Conservation (phyloP, 2,329 filamentous ascomycete genomes). For the Claviceps capensis region DNA sequence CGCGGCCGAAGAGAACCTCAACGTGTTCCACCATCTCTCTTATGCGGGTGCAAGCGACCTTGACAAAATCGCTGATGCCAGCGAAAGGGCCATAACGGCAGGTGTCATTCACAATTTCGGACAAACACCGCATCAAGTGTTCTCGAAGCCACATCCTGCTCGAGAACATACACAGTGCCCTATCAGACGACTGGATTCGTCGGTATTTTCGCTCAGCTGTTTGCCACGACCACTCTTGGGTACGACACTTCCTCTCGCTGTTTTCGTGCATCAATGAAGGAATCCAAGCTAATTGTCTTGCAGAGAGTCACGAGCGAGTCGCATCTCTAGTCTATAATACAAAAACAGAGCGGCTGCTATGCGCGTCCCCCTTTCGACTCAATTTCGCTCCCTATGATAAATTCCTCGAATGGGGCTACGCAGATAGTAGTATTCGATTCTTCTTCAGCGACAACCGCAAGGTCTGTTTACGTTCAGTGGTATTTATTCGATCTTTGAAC, state of each 20-base stretch:
- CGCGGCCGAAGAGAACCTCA: conserved; percentile 77
- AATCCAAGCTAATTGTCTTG: neutral
- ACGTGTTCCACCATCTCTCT: conserved; percentile 91
- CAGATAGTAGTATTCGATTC: conserved; percentile 85
- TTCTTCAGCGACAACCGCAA: conserved; percentile 74
- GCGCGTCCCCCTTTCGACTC: conserved; percentile 68
- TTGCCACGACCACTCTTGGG: conserved; percentile 66
- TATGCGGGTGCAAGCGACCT: conserved; percentile 90
- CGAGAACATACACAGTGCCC: conserved; percentile 55
- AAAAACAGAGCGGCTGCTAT: conserved; percentile 72
- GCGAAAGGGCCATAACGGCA: conserved; percentile 78
- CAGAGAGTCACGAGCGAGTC: conserved; percentile 63
- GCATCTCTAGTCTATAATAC: conserved; percentile 63
- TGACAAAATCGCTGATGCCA: conserved; percentile 77
- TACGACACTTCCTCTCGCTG: conserved; percentile 17
- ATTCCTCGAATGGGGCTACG: conserved; percentile 91
- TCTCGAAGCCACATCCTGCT: conserved; percentile 65
- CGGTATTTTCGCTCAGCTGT: conserved; percentile 61
- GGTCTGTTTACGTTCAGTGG: conserved; percentile 21
- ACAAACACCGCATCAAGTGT: conserved; percentile 92
- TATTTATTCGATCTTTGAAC: neutral
- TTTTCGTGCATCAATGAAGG: neutral
- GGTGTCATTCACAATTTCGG: conserved; percentile 98
- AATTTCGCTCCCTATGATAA: conserved; percentile 89
- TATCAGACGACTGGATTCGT: conserved; percentile 59